Conservation (phyloP, 2,329 filamentous ascomycete genomes). For the Alternaria sp. region DNA sequence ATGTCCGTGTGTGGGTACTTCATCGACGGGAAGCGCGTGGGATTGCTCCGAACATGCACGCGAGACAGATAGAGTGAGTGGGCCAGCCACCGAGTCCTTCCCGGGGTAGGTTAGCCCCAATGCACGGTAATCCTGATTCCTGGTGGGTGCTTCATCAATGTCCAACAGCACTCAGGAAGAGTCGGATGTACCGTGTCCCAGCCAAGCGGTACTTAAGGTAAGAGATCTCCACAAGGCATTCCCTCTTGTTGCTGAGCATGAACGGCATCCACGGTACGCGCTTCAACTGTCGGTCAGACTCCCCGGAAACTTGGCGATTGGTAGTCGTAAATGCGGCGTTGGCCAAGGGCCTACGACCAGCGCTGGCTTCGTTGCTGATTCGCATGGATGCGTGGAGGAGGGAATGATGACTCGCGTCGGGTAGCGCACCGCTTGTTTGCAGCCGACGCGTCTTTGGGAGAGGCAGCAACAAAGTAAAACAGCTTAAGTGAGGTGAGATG, state of each 20-base stretch:
- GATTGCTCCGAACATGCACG: conserved; percentile 10
- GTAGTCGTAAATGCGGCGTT: not conserved
- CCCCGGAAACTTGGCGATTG: not conserved
- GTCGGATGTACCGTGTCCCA: not conserved
- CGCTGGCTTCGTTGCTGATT: not conserved
- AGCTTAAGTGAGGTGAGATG: not conserved
- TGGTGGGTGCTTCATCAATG: conserved; percentile 1
- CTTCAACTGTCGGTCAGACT: not conserved
- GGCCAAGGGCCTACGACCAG: not conserved
- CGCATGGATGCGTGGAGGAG: not conserved
- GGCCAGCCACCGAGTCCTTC: not conserved
- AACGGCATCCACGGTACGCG: not conserved
- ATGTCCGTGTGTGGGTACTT: not conserved
- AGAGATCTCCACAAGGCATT: not conserved
- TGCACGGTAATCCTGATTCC: conserved; percentile 13
- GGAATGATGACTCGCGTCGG: not conserved
- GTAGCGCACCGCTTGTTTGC: not conserved
- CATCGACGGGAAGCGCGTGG: not conserved
- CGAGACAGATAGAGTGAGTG: conserved; percentile 1
- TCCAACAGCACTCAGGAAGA: not conserved
- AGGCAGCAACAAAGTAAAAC: not conserved
- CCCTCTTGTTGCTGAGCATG: not conserved
- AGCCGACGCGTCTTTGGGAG: too few species aligned
- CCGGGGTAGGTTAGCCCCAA: conserved; percentile 1
- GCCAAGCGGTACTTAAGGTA: not conserved